A percentile compares a stretch with the other conserved stretches of the same genome.
These are phyloP conservation scores for Syzygium malaccense DNA, from an alignment of 441 rosid species.

Conservation along the genomic window DNA sequence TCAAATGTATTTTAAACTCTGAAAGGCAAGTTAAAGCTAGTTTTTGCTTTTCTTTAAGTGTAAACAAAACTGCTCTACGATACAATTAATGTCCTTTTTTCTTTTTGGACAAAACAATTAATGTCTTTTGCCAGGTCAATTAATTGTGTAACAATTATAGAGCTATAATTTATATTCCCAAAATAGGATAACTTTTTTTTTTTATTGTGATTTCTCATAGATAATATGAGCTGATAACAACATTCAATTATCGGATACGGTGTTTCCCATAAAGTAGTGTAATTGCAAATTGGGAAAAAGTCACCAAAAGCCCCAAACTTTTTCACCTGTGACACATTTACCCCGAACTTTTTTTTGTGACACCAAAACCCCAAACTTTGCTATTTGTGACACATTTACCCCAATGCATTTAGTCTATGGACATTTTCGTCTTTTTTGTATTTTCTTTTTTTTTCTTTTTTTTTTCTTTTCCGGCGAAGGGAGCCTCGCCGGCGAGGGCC, in stretches of 20 bases:
- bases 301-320: no score
- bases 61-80: neutral
- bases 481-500: no score
- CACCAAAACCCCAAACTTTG: no score
- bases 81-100: neutral
- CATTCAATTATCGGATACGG: neutral
- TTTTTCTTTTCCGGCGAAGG: no score
- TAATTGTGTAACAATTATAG: neutral
- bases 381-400: no score
- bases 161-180: neutral
- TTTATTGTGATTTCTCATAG: neutral
- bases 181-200: neutral
- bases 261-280: accelerated
- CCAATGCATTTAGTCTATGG: no score
- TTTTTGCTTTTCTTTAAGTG: neutral
- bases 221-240: neutral
- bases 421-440: no score
- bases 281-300: no score
- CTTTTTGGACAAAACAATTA: neutral
- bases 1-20: neutral
- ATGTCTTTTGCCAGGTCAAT: neutral
- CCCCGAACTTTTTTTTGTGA: no score
- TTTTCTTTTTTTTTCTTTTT: no score
- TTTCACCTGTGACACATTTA: no score
- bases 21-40: neutral